A percentile compares a stretch with the other conserved stretches of the same genome.
phyloP scores from a whole-genome alignment of 2,329 filamentous ascomycete species.

The Elsinoe perseae region DNA sequence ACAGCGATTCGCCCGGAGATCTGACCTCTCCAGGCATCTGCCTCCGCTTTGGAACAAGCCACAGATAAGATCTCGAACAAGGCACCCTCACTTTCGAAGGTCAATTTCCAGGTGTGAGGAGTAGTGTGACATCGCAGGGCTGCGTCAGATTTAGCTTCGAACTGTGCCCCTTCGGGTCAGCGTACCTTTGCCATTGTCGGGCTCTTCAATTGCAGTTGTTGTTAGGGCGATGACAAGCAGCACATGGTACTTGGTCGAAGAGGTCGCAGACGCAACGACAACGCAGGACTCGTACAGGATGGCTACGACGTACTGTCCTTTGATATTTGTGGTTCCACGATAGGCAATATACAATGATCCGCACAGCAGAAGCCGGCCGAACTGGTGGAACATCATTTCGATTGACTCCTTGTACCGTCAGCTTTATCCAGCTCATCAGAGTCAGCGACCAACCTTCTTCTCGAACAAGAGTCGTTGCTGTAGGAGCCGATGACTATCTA shows the following conservation, averaged over 20 bases:
- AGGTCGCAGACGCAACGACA: conserved; percentile 62
- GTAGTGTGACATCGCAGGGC: conserved; percentile 81
- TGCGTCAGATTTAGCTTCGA: conserved; percentile 31
- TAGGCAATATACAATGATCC: conserved; percentile 79
- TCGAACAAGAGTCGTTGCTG: conserved; percentile 74
- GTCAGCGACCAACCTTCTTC: conserved; percentile 49
- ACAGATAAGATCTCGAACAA: conserved; percentile 81
- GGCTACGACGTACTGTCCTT: conserved; percentile 76
- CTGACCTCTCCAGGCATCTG: conserved; percentile 68
- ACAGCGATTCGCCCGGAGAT: conserved; percentile 48
- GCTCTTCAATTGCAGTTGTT: conserved; percentile 59
- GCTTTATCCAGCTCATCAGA: background rate
- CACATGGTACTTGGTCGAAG: conserved; percentile 62
- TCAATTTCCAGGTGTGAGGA: conserved; percentile 83
- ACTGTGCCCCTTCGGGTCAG: background rate
- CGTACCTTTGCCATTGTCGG: conserved; percentile 64
- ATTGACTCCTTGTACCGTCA: conserved; percentile 23
- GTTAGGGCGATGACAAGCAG: conserved; percentile 65
- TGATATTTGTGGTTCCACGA: conserved; percentile 59
- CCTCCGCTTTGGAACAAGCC: conserved; percentile 74
- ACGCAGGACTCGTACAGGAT: conserved; percentile 75
- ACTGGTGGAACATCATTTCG: conserved; percentile 56
- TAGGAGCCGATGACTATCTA: conserved; percentile 77
- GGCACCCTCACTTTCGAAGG: conserved; percentile 69
- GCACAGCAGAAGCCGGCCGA: conserved; percentile 74